Percentiles rank a stretch among this genome's conserved stretches.
phyloP scores from a whole-genome alignment of 2,329 filamentous ascomycete genomes.

The Fusarium floridanum region DNA sequence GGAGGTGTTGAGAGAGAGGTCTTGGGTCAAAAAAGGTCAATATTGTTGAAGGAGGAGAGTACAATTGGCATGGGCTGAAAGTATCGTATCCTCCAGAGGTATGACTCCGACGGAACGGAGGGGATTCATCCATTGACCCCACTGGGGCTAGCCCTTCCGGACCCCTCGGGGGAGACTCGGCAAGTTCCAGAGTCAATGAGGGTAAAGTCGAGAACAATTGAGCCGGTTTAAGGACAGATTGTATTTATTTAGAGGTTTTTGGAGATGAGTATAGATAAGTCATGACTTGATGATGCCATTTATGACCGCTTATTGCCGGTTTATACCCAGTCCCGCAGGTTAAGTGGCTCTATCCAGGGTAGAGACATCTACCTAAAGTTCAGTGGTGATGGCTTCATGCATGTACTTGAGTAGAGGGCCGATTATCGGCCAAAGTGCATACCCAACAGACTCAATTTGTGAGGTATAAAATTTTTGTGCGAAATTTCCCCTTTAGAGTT shows the following conservation, averaged over 20 bases:
- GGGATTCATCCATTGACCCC: slow-evolving; percentile 34
- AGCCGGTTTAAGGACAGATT: not conserved
- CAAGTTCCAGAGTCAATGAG: not conserved
- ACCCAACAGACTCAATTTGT: not conserved
- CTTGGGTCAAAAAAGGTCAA: not conserved
- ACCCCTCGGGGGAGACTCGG: slow-evolving; percentile 33
- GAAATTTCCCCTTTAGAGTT: not conserved
- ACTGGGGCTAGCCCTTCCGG: slow-evolving; percentile 45
- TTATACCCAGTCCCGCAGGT: slow-evolving; percentile 23
- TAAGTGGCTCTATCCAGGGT: slow-evolving; percentile 17
- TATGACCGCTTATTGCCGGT: not conserved
- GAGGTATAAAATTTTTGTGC: not conserved
- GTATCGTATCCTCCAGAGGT: slow-evolving; percentile 12
- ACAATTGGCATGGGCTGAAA: not conserved
- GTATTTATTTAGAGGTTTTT: not conserved
- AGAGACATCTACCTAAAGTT: not conserved
- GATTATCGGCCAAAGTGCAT: not conserved
- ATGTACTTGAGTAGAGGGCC: not conserved
- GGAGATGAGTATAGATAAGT: not conserved
- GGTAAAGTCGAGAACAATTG: not conserved
- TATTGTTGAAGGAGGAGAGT: slow-evolving; percentile 26
- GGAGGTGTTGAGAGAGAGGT: not conserved
- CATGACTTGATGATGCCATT: slow-evolving; percentile 11
- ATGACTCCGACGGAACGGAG: slow-evolving; percentile 32
- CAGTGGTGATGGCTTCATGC: not conserved